These are phyloP conservation scores for Fusarium sp. DNA, from an alignment of 2,329 filamentous ascomycete species.

Conservation along the genomic window DNA sequence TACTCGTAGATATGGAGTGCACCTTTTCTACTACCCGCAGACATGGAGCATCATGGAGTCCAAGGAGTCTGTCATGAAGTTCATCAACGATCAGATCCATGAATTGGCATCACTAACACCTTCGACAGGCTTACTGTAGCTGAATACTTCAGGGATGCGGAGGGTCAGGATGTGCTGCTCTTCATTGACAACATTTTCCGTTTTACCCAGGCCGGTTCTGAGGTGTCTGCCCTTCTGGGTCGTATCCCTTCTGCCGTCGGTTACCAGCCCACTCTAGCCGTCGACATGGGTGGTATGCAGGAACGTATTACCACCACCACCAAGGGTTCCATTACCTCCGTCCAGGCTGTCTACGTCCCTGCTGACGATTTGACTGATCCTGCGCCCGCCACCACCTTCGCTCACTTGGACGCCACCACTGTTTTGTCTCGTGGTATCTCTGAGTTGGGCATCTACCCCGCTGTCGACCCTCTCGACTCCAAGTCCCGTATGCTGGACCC, in stretches of 20 bases:
- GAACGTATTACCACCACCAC: conserved; percentile 99
- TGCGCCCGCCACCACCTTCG: conserved; percentile 98
- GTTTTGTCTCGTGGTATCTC: conserved; percentile 99
- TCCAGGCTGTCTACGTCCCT: conserved; percentile 99
- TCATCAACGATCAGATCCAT: no score
- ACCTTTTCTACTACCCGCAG: no score
- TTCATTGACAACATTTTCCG: conserved; percentile 99
- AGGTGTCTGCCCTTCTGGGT: conserved; percentile 98
- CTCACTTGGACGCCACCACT: conserved; percentile 99
- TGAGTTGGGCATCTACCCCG: conserved; percentile 99
- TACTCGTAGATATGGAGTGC: no score
- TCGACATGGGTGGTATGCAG: conserved; percentile 99
- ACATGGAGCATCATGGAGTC: no score
- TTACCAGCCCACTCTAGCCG: conserved; percentile 98
- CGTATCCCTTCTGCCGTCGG: conserved; percentile 99
- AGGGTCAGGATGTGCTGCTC: conserved; percentile 95
- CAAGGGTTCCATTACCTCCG: conserved; percentile 99
- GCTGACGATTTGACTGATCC: conserved; percentile 99
- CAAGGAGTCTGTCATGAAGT: no score
- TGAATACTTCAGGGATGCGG: conserved; percentile 80
- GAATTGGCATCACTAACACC: neutral
- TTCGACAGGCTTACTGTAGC: conserved; percentile 67
- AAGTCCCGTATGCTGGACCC: conserved; percentile 99
- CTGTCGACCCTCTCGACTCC: conserved; percentile 99
- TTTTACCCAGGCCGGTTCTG: conserved; percentile 99